Evolutionary conservation across 2,329 filamentous ascomycete genomes (phyloP).

Genomic region (Spiromastix sp.): DNA sequence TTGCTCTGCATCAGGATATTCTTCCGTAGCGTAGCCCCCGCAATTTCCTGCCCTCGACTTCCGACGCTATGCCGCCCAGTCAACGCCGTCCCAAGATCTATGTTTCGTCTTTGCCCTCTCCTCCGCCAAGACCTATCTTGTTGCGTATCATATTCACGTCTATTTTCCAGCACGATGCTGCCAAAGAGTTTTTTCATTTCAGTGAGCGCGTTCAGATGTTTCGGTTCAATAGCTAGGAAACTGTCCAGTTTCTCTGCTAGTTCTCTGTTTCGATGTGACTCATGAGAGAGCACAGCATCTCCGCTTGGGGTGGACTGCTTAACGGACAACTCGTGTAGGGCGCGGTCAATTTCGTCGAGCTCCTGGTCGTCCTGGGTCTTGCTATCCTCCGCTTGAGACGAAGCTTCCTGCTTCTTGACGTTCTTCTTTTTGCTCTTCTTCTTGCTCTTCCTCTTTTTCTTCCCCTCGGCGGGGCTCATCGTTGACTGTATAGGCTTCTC

Average conservation of each 20-base stretch:
- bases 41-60: slow-evolving; percentile 53
- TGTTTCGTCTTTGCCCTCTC: slow-evolving; percentile 41
- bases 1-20: slow-evolving; percentile 82
- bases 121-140: slow-evolving; percentile 38
- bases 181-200: slow-evolving; percentile 79
- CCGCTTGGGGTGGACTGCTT: slow-evolving; percentile 16
- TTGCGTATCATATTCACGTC: slow-evolving; percentile 42
- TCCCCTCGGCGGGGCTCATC: slow-evolving; percentile 14
- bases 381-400: slow-evolving; percentile 11
- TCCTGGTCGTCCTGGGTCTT: slow-evolving; percentile 18
- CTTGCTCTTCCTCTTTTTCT: slow-evolving; percentile 43
- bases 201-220: slow-evolving; percentile 73
- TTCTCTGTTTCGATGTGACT: neutral
- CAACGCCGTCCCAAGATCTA: slow-evolving; percentile 45
- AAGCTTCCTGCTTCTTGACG: slow-evolving; percentile 23
- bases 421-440: slow-evolving; percentile 51
- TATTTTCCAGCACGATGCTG: slow-evolving; percentile 49
- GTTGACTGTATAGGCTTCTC: slow-evolving; percentile 14
- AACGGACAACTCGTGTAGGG: slow-evolving; percentile 49
- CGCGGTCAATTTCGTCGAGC: slow-evolving; percentile 57
- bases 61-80: slow-evolving; percentile 43
- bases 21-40: slow-evolving; percentile 59
- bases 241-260: slow-evolving; percentile 35
- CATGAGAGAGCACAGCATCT: neutral
- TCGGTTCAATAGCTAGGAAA: slow-evolving; percentile 53